Base-by-base conservation (phyloP, 306 rosid species). In the Rubus parviflorus region DNA sequence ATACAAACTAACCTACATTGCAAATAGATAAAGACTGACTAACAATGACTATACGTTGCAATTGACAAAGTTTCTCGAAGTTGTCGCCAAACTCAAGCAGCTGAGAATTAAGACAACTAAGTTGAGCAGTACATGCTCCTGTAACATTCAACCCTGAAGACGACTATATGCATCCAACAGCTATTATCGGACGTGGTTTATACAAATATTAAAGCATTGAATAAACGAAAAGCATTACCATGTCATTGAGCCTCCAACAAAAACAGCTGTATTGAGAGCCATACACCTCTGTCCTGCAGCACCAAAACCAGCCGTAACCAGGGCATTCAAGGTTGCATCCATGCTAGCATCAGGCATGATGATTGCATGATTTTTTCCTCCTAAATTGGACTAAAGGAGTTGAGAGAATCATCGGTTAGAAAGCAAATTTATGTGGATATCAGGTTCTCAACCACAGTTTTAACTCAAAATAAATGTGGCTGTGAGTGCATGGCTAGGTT, bases 291-390 rank as follows among this genome's bases (percentile, higher is more conserved):
- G 90, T 69, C 91, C 94, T 43, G 80, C 89, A 25, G 77, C 87
- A 88, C 91, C 89, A 83, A 92, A 92, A 20, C 89, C 88, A 68
- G 91, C 88, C 79, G 79, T 75, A 79, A 88, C 81, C 60, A 92
- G 77, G 78, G 88, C 89, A 79, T 80, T 79, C 78, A 92, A 68
- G 37, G 91, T 82, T 73, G 89, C 88, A 86, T 87, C 93, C 85
- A 81, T 64, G 54, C 75, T 85, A 76, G 95, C 97, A 84, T 92
- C 93, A 2, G 97, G 91, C 95, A 92, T 88, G 53, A 92, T 78
- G 79, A 88, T 75, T 62, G 87, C 90, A 74, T 82, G 88, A 81
- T 87, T 90, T 74, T 77, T 87, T 75, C 88, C 85, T 45, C 97
- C 93, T 58, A 79, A 77, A 82, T 83, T 81, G 71, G 90, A 84